A percentile compares a stretch with the other conserved stretches of the same genome.
phyloP scores from a whole-genome alignment of 2,329 filamentous ascomycete species.

The Gyromitra esculenta region DNA sequence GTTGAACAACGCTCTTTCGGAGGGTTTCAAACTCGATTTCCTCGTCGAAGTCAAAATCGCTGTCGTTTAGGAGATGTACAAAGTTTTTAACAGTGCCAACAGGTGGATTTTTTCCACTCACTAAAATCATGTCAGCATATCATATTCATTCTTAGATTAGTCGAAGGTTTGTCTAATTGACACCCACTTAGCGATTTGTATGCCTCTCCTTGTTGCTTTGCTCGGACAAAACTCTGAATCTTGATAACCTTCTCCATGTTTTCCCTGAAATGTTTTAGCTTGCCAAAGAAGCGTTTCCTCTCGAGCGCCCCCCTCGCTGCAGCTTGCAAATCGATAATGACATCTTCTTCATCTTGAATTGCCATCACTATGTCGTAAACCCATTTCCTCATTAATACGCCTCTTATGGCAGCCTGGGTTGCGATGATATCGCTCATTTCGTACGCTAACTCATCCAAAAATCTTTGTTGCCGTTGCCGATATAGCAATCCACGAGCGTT shows the following conservation, averaged over 20 bases:
- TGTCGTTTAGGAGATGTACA: slow-evolving; percentile 96
- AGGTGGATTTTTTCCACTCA: slow-evolving; percentile 86
- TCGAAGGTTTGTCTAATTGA: neutral
- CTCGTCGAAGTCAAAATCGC: slow-evolving; percentile 98
- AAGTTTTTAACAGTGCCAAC: slow-evolving; percentile 98
- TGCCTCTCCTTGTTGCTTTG: slow-evolving; percentile 93
- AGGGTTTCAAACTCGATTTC: slow-evolving; percentile 96
- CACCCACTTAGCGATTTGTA: slow-evolving; percentile 91
- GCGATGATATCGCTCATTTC: slow-evolving; percentile 73
- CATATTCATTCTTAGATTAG: neutral
- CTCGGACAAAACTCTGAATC: slow-evolving; percentile 94
- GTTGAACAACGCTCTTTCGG: slow-evolving; percentile 94
- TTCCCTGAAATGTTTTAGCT: slow-evolving; percentile 86
- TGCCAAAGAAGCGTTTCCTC: slow-evolving; percentile 69
- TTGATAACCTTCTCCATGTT: slow-evolving; percentile 99
- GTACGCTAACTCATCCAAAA: slow-evolving; percentile 76
- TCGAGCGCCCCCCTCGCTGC: slow-evolving; percentile 73
- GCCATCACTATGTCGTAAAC: slow-evolving; percentile 79
- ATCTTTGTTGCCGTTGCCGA: slow-evolving; percentile 69
- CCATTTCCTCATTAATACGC: slow-evolving; percentile 78
- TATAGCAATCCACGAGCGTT: slow-evolving; percentile 72
- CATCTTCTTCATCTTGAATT: slow-evolving; percentile 84
- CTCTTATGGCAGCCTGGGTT: slow-evolving; percentile 79
- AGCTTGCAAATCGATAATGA: slow-evolving; percentile 67
- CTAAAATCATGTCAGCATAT: slow-evolving; percentile 36